A percentile compares a stretch with the other conserved stretches of the same genome.
Evolutionary conservation across 495 filamentous ascomycete genomes (phyloP).

Genomic region (Hyphodiscus hymeniophilus): DNA sequence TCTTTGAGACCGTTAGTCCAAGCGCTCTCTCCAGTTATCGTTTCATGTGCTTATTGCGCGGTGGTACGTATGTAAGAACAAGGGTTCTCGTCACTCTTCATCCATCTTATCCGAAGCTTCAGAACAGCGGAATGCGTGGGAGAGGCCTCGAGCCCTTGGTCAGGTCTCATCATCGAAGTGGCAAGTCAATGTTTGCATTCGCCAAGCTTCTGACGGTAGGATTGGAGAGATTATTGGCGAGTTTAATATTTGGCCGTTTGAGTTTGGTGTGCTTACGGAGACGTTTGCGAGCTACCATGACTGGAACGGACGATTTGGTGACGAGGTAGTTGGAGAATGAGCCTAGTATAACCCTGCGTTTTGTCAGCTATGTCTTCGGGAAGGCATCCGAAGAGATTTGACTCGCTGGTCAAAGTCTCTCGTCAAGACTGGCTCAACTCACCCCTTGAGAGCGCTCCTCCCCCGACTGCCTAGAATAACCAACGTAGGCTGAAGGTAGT

Average conservation of each 20-base stretch:
- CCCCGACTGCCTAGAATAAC: conserved; percentile 88
- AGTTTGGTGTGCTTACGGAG: conserved; percentile 68
- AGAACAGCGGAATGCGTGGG: too few species aligned
- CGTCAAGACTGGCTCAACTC: too few species aligned
- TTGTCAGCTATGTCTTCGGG: conserved; percentile 9
- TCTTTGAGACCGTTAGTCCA: too few species aligned
- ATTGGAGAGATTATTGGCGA: conserved; percentile 64
- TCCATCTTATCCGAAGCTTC: too few species aligned
- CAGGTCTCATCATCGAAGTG: too few species aligned
- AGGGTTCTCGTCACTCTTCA: too few species aligned
- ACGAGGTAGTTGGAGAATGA: conserved; percentile 97
- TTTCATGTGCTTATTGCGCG: too few species aligned
- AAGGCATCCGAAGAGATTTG: too few species aligned
- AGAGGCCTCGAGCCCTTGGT: too few species aligned
- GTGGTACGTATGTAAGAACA: too few species aligned
- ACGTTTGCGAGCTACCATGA: conserved; percentile 84
- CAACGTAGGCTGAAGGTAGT: conserved; percentile 82
- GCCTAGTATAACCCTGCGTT: conserved; percentile 71
- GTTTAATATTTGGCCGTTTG: conserved; percentile 47
- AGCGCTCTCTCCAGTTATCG: too few species aligned
- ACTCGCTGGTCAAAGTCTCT: too few species aligned
- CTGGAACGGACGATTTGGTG: conserved; percentile 90
- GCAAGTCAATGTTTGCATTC: conserved; percentile 57
- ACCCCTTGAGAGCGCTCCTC: conserved; percentile 88
- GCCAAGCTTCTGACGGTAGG: conserved; percentile 54